Base-by-base conservation (phyloP, 2,329 filamentous ascomycete species). In the Nothophaeocryptopus gaeumannii region DNA sequence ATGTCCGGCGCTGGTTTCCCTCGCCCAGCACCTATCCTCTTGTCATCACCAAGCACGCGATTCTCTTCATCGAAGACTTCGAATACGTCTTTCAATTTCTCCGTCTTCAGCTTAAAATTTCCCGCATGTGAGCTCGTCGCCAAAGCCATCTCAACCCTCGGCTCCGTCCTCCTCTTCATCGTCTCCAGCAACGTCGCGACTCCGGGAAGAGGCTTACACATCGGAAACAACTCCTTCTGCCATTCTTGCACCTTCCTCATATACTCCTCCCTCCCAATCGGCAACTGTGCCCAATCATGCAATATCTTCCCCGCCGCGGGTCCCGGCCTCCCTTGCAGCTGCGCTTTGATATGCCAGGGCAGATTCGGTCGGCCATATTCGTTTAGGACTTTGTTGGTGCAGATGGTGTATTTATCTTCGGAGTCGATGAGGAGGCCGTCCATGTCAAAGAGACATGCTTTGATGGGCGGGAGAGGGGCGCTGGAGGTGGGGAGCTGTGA, bases 401-500 rank as follows among this genome's bases (percentile, higher is more conserved):
- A 86, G 20, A 81, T 68, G 0, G 89, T 93, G 76, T 97, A 97
- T 51, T 83, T 75, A 66, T 97, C 93, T 75, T 97, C 93, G 31
- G 88, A 90, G 72, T 97, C 85, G 67, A 99, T 87, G 14, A 99
- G 82, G 32, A 99, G 85, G 53, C 93, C 93, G 71, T 99, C 93
- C 91, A 97, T 96, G 76, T 99, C 93, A 70, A 99, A 97, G 58
- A 99, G 84, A 71, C 91, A 96, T 60, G 92, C 93, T 61, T 90
- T 82, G 51, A 97, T 79, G 39, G 86, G 83, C 14, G 88, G 86
- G 70, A 90, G 84, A 49, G 50, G 53, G 49, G 34, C 20, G n/a
- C n/a, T n/a, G n/a, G n/a, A n/a, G n/a, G n/a, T n/a, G n/a, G n/a
- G n/a, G n/a, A n/a, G n/a, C n/a, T n/a, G n/a, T n/a, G n/a, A n/a